Base-by-base conservation (phyloP, 164 flowering plant species). In the Tetrastigma voinierianum region DNA sequence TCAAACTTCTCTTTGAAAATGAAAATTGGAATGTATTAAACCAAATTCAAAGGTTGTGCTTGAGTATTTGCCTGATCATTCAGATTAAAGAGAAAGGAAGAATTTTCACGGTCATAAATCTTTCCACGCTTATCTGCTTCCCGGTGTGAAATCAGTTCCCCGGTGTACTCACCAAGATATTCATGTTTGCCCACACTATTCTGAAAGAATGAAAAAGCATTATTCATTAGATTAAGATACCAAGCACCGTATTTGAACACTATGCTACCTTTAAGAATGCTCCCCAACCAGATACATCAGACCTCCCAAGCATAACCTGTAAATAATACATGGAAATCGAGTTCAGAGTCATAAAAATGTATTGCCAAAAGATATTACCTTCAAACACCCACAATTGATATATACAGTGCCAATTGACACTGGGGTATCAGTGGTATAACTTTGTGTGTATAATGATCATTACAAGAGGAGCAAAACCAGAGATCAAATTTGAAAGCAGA, bases 61-160 rank as follows among this genome's bases (percentile, higher is more conserved):
- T 8, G 46, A 13, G 10, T 53, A 61, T 62, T 66, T 81, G 71
- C 99, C 92, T 93, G 99, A 75, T 96, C 96, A 80, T 96, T 93
- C 62, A 96, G 74, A 77, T 96, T 93, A 83, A 96, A 96, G 21
- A 96, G 98, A 79, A 93, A 96, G 51, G 99, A 96, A 20, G 97
- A 90, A 74, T 93, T 96, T 78, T 89, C 98, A 47, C 97, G 93
- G 65, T 96, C 99, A 73, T 96, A 96, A 46, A 93, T 96, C 87
- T 96, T 96, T 65, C 98, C 99, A 70, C 99, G 97, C 70, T 96
- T 96, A 59, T 96, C 99, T 58, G 99, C 99, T 82, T 96, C 99
- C 70, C 93, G 80, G 66, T 93, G 99, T 18, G 99, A 91, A 59
- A 96, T 96, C 69, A 96, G 71, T 74, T 96, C 99, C 46, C 99